Evolutionary conservation across 176 grass and related monocot genomes (phyloP).

Genomic region (Zea mays): DNA sequence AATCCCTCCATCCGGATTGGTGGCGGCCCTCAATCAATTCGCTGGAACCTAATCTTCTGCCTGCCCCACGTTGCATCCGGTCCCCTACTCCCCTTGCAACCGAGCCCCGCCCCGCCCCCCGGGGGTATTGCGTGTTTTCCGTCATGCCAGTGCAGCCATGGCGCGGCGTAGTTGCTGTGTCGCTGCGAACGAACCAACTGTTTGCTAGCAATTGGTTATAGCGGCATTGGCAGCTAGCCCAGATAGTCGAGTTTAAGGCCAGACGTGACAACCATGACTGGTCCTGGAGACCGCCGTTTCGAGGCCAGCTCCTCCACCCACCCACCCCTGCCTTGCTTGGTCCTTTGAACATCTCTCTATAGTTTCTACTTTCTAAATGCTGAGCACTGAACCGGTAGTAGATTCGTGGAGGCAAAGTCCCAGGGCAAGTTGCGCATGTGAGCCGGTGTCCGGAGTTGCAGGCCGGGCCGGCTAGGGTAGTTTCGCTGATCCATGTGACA

Average conservation of each 20-base stretch:
- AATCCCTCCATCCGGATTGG: too few species aligned
- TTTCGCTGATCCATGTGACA: conserved; percentile 49
- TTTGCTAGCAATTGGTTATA: background rate
- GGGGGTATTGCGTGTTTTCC: background rate
- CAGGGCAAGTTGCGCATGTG: conserved; percentile 38
- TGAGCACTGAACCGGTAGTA: background rate
- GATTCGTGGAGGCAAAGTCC: conserved; percentile 44
- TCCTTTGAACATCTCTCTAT: too few species aligned
- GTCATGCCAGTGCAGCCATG: conserved; percentile 19
- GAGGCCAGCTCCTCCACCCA: too few species aligned
- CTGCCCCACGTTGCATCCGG: too few species aligned
- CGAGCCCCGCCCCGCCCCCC: too few species aligned
- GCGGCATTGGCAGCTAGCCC: background rate
- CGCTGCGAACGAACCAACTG: background rate
- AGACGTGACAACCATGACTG: conserved; percentile 42
- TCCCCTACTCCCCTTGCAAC: too few species aligned
- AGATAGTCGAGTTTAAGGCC: too few species aligned
- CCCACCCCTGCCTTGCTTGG: too few species aligned
- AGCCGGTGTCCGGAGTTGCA: conserved; percentile 3
- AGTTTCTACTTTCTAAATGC: too few species aligned
- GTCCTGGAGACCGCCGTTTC: too few species aligned
- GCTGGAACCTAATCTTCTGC: too few species aligned
- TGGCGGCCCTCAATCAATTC: too few species aligned
- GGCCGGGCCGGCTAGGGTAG: conserved; percentile 35
- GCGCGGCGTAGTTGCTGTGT: conserved; percentile 1